These are phyloP conservation scores for Aspergillus flavus DNA, from an alignment of 2,329 filamentous ascomycete genomes.

Conservation along the genomic window DNA sequence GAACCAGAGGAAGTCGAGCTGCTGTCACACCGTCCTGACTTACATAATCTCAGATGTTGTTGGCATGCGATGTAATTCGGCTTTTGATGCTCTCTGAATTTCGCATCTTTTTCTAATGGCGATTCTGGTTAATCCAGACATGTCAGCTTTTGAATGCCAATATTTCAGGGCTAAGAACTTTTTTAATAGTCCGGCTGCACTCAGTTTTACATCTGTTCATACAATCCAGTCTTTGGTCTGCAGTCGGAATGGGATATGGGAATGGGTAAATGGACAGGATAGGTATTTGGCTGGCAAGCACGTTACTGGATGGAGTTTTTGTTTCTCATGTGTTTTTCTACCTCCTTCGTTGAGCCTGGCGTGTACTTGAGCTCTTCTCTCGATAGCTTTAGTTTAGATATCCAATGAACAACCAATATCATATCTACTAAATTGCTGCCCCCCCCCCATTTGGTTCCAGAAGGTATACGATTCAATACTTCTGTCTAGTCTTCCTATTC, in stretches of 20 bases:
- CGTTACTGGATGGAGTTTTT: conserved; percentile 18
- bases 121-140: conserved; percentile 12
- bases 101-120: conserved; percentile 9
- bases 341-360: not conserved
- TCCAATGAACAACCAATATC: conserved; percentile 1
- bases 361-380: not conserved
- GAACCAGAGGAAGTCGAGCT: conserved; percentile 27
- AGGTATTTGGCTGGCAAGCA: conserved; percentile 9
- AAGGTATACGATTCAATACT: not conserved
- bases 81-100: not conserved
- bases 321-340: conserved; percentile 4
- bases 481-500: not conserved
- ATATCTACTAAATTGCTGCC: not conserved
- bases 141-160: conserved; percentile 9
- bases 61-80: not conserved
- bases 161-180: conserved; percentile 5
- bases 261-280: conserved; percentile 14
- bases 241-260: conserved; percentile 10
- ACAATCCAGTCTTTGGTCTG: conserved; percentile 7
- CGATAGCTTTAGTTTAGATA: conserved; percentile 6
- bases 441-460: not conserved
- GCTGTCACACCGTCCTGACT: conserved; percentile 17
- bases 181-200: conserved; percentile 14
- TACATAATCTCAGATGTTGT: not conserved
- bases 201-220: conserved; percentile 14